Evolutionary conservation across 31 red algal species (phyloP), one percentile per base, ranked within the genome.

Genomic region (Porphyra umbilicalis): DNA sequence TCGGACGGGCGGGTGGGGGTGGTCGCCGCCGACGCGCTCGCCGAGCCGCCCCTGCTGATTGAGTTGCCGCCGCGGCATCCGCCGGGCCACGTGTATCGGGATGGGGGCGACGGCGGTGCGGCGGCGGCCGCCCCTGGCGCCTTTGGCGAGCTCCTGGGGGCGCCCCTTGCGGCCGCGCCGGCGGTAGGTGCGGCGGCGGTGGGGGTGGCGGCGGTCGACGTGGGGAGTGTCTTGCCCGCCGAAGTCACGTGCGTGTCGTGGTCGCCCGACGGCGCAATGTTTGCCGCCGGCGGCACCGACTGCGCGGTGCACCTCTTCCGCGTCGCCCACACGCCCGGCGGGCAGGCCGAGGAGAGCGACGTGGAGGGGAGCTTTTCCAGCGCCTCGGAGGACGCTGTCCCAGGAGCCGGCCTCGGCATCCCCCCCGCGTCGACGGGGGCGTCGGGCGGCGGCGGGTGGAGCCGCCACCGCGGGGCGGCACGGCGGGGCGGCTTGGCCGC

Each of bases 261-360:
- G 76, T 92, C 92, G 80, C 88, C 91, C 31, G 95, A 86, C 39
- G 95, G 91, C 16, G 94, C 95, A 14, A 40, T 89, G 4, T 81
- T 97, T 35, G 91, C 81, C 32, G 87, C 92, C 10, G 83, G 84
- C 33, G 95, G 91, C 40, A 94, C 88, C 32, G 91, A 97, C 81
- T 89, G 91, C 67, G 38, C 79, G 85, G 95, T 82, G 42, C 84
- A 97, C 78, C 35, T 97, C 33, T 97, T 82, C 76, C 82, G 89
- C 38, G 87, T 97, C 39, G 85, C 35, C 4, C 20, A 90, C 10
- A 82, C 84, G 36, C 35, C 88, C 8, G 67, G 77, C 68, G 29
- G 75, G 5, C 32, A 44, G 67, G 4, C 34, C 33, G 77, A 78
- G 18, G 33, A 13, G 15, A 35, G 42, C 16, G 38, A 29, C 6